Conservation (phyloP, 1,284 basidiomycete species). For the Ceratobasidium sp. region DNA sequence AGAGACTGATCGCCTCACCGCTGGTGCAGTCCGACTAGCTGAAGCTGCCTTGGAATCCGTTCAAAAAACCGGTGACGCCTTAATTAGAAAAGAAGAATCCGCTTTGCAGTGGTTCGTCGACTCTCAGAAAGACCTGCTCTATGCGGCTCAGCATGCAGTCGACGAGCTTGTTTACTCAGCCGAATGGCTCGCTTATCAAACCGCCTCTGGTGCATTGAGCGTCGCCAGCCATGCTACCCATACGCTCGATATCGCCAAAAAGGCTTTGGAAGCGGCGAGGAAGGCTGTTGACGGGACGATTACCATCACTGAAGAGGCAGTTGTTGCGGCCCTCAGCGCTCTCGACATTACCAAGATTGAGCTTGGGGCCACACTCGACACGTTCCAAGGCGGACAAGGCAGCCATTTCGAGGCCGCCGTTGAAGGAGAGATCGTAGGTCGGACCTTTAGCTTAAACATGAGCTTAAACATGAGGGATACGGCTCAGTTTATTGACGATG, state of each 20-base stretch:
- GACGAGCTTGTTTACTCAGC: not conserved
- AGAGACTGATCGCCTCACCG: not conserved
- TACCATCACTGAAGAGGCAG: not conserved
- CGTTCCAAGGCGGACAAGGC: not conserved
- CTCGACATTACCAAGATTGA: not conserved
- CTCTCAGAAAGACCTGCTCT: not conserved
- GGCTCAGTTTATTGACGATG: not conserved
- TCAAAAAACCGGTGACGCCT: not conserved
- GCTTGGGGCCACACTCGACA: not conserved
- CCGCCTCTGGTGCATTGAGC: not conserved
- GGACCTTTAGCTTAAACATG: not conserved
- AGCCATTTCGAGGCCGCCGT: not conserved
- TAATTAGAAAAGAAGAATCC: not conserved
- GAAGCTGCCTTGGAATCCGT: not conserved
- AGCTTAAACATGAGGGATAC: not conserved
- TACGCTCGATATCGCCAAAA: not conserved
- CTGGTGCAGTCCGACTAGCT: not conserved
- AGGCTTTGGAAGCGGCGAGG: not conserved
- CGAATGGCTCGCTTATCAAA: constrained; percentile 13
- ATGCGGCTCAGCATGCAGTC: not conserved
- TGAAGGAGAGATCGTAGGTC: not conserved
- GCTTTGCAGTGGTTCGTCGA: not conserved
- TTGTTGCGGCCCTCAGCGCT: not conserved
- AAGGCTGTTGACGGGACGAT: not conserved
- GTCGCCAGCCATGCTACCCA: not conserved